Base-by-base conservation (phyloP, 2,329 filamentous ascomycete genomes). In the Mycosphaerella sp. region DNA sequence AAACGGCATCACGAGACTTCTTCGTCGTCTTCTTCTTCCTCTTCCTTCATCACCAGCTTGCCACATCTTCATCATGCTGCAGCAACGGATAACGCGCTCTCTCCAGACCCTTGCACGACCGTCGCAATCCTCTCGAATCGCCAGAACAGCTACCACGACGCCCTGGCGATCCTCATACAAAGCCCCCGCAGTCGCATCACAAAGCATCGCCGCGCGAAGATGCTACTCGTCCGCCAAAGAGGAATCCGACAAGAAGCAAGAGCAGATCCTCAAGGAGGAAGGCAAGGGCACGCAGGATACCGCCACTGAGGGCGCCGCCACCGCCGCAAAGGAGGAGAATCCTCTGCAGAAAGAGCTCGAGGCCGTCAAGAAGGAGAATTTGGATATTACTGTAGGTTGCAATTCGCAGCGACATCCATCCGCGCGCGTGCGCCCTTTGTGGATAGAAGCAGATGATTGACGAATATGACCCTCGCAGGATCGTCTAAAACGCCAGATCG, bases 401-500 rank as follows among this genome's bases (percentile, higher is more conserved):
- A 29, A 6, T 6, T 7, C 6, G 6, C 5, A 29, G 26, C 26
- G 26, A 29, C 2, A 0, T 29, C 2, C 26, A 29, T 29, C 26
- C 26, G 6, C 26, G 26, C 26, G 26, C 26, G 26, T 29, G 5
- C 26, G 26, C 26, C 6, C 4, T 29, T 29, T 6, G 6, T 7
- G 26, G 21, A 21, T 29, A 29, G 26, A 29, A 29, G 5, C 26
- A 29, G 6, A 29, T 29, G 4, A 29, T 29, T 29, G 26, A 29
- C 26, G 26, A 11, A 32, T 39, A 44, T 29, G 6, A 40, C 5
- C 26, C 3, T 6, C 6, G 26, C 63, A 97, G 93, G 93, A 97
- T 76, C 93, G 90, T 78, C 95, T 90, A 74, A 82, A 96, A 60
- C 92, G 93, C 70, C 87, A 87, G 52, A 84, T 97, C 61, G 93